Conservation (phyloP, 768 basidiomycete genomes). For the Trametes cubensis region DNA sequence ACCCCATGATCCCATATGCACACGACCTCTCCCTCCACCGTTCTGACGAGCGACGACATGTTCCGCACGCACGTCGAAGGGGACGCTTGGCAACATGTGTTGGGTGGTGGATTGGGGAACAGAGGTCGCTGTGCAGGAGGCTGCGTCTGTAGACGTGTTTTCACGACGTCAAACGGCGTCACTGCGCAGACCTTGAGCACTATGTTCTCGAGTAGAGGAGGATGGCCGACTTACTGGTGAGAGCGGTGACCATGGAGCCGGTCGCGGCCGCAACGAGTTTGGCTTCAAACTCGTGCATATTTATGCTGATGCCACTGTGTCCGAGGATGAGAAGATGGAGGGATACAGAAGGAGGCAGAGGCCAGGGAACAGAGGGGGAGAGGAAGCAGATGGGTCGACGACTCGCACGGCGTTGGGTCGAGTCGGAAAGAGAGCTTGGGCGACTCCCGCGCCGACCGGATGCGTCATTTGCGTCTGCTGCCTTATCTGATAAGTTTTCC, state of each 20-base stretch:
- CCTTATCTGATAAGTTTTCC: slow-evolving; percentile 22
- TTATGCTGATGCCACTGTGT: background rate
- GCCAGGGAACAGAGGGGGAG: background rate
- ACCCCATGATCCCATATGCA: slow-evolving; percentile 80
- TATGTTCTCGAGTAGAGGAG: background rate
- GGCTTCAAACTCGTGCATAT: slow-evolving; percentile 75
- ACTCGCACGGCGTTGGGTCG: slow-evolving; percentile 14
- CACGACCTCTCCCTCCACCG: slow-evolving; percentile 67
- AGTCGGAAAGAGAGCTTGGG: slow-evolving; percentile 13
- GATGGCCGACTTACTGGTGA: slow-evolving; percentile 63
- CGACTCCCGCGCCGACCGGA: slow-evolving; percentile 15
- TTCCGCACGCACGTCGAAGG: slow-evolving; percentile 63
- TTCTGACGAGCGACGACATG: slow-evolving; percentile 71
- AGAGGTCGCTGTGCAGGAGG: slow-evolving; percentile 49
- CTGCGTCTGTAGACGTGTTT: slow-evolving; percentile 94
- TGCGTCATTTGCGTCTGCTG: slow-evolving; percentile 14
- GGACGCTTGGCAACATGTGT: slow-evolving; percentile 70
- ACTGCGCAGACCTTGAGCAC: slow-evolving; percentile 50
- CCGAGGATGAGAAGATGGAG: background rate
- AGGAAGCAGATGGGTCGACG: slow-evolving; percentile 5
- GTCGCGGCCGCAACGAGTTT: slow-evolving; percentile 80
- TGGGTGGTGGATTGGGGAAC: slow-evolving; percentile 54
- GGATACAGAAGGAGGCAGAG: background rate
- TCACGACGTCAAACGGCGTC: slow-evolving; percentile 99
- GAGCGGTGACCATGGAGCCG: slow-evolving; percentile 78